phyloP scores from a whole-genome alignment of 1,284 basidiomycete species.

The Apiotrichum brassicae region DNA sequence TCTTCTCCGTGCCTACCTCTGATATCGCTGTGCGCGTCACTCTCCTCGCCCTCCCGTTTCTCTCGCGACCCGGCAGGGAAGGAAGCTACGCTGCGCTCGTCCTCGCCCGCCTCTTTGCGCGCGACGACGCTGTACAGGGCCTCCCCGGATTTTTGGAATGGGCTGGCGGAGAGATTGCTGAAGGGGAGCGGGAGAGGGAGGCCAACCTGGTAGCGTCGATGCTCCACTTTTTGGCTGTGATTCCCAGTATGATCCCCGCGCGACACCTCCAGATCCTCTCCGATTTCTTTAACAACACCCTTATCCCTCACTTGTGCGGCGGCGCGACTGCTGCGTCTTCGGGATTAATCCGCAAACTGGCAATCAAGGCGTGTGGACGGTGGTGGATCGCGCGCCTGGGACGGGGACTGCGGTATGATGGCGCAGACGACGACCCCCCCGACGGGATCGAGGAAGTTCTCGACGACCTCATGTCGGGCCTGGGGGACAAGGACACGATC shows the following conservation, averaged over 20 bases:
- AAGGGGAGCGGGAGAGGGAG: slow-evolving; percentile 35
- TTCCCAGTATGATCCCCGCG: slow-evolving; percentile 32
- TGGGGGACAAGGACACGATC: slow-evolving; percentile 91
- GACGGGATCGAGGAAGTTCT: slow-evolving; percentile 71
- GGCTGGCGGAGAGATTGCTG: slow-evolving; percentile 28
- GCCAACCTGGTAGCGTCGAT: slow-evolving; percentile 32
- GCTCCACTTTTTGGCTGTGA: slow-evolving; percentile 33
- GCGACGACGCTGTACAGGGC: slow-evolving; percentile 34
- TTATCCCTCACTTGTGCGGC: slow-evolving; percentile 38
- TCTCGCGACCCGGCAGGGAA: slow-evolving; percentile 42
- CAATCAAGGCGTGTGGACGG: slow-evolving; percentile 41
- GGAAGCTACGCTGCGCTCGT: slow-evolving; percentile 42
- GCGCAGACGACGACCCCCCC: slow-evolving; percentile 63
- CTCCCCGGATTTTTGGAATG: slow-evolving; percentile 36
- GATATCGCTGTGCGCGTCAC: slow-evolving; percentile 56
- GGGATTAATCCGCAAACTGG: slow-evolving; percentile 42
- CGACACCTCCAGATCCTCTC: slow-evolving; percentile 33
- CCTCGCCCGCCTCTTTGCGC: slow-evolving; percentile 40
- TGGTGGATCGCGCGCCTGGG: slow-evolving; percentile 42
- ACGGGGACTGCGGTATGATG: slow-evolving; percentile 1
- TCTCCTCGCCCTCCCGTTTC: slow-evolving; percentile 30
- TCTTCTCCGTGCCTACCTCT: slow-evolving; percentile 58
- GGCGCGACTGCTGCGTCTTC: slow-evolving; percentile 33
- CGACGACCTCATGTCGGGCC: slow-evolving; percentile 63
- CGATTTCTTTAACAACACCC: slow-evolving; percentile 22